phyloP scores from a whole-genome alignment of 116 monocot genomes.

The Papilionanthe hybrid region DNA sequence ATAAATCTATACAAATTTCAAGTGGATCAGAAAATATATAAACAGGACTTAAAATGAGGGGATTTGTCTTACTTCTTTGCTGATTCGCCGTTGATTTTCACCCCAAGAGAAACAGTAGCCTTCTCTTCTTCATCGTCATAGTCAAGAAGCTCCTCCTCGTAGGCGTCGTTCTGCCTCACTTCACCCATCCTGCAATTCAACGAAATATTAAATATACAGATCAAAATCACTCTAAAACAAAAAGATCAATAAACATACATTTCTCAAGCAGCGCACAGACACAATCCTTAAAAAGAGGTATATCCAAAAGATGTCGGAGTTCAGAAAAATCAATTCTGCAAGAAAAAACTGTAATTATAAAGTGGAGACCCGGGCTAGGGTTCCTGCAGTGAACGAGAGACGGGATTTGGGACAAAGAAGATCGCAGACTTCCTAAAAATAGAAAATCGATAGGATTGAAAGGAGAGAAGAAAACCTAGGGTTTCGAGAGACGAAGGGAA shows the following conservation, averaged over 20 bases:
- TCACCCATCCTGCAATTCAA: constrained; percentile 20
- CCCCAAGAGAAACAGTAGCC: constrained; percentile 35
- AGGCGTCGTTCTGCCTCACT: constrained; percentile 41
- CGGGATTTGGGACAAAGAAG: background rate
- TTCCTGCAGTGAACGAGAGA: background rate
- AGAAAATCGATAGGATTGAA: background rate
- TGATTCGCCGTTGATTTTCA: constrained; percentile 31
- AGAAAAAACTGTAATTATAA: constrained; percentile 15
- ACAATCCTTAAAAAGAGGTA: background rate
- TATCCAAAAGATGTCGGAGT: background rate
- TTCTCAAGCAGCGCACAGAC: background rate
- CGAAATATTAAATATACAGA: background rate
- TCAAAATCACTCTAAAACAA: background rate
- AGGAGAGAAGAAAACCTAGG: background rate
- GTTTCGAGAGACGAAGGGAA: background rate
- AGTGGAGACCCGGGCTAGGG: constrained; percentile 6
- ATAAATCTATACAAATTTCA: background rate
- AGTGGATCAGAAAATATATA: background rate
- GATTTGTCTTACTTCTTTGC: constrained; percentile 38
- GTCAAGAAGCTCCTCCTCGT: constrained; percentile 60
- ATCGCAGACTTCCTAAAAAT: background rate
- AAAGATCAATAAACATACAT: background rate
- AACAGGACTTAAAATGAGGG: background rate
- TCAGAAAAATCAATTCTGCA: constrained; percentile 15
- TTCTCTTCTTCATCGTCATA: constrained; percentile 58